phyloP scores from a whole-genome alignment of 2,329 filamentous ascomycete species.

The Ceratocystis lukuohia region DNA sequence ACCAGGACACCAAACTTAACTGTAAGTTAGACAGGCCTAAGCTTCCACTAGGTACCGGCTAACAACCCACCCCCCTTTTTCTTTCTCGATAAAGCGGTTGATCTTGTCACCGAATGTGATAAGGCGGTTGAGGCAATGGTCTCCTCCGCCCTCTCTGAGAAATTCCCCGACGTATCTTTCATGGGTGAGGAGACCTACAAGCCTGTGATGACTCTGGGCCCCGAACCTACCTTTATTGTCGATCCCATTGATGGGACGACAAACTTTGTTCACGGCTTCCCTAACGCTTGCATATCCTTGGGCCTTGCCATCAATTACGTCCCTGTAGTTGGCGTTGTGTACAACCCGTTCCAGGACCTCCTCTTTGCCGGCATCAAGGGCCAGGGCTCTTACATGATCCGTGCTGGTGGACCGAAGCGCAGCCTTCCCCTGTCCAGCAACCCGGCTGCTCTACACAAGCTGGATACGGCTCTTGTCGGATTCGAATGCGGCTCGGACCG shows the following conservation, averaged over 20 bases:
- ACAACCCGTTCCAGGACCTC: constrained; percentile 60
- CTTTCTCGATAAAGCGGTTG: constrained; percentile 37
- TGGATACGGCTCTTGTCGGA: constrained; percentile 52
- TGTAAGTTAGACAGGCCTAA: constrained; percentile 31
- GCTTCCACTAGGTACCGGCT: constrained; percentile 6
- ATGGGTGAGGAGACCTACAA: constrained; percentile 68
- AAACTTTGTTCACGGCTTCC: constrained; percentile 68
- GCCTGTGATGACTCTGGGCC: constrained; percentile 48
- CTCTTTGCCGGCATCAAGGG: constrained; percentile 58
- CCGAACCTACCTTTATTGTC: constrained; percentile 62
- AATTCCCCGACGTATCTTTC: constrained; percentile 47
- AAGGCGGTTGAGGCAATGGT: constrained; percentile 52
- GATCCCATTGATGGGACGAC: constrained; percentile 75
- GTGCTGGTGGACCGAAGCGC: constrained; percentile 29
- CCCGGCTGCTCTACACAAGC: constrained; percentile 43
- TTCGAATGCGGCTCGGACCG: constrained; percentile 63
- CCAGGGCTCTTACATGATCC: constrained; percentile 48
- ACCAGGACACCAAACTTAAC: constrained; percentile 50
- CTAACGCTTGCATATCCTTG: constrained; percentile 62
- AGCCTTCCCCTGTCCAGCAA: constrained; percentile 31
- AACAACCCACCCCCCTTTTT: constrained; percentile 5
- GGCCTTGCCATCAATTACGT: constrained; percentile 50
- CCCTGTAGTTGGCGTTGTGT: constrained; percentile 60
- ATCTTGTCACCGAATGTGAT: constrained; percentile 57
- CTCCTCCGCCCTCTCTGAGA: constrained; percentile 35